Percentiles rank a stretch among this genome's conserved stretches.
Evolutionary conservation across 768 basidiomycete genomes (phyloP).

Genomic region (Suillus bovinus): DNA sequence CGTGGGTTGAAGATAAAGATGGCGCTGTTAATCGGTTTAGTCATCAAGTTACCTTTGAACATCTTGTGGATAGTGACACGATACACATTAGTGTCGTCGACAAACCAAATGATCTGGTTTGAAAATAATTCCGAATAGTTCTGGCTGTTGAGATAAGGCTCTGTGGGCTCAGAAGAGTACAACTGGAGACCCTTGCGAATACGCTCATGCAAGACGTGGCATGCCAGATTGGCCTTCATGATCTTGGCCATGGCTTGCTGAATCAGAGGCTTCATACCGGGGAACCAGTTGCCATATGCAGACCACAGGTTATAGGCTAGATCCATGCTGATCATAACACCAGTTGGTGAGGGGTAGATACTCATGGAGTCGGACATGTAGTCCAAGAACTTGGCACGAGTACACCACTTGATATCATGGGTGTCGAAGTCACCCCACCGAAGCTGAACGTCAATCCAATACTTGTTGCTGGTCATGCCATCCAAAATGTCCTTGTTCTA

Average conservation of each 20-base stretch:
- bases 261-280: slow-evolving; percentile 95
- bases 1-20: slow-evolving; percentile 99
- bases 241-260: slow-evolving; percentile 99
- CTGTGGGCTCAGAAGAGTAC: slow-evolving; percentile 99
- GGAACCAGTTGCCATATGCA: slow-evolving; percentile 99
- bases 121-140: slow-evolving; percentile 96
- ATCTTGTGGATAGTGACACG: slow-evolving; percentile 99
- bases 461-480: slow-evolving; percentile 97
- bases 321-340: slow-evolving; percentile 99
- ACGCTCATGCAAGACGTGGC: slow-evolving; percentile 96
- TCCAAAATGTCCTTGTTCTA: slow-evolving; percentile 93
- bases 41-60: slow-evolving; percentile 99
- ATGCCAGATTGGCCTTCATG: slow-evolving; percentile 99
- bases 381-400: slow-evolving; percentile 99
- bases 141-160: slow-evolving; percentile 98
- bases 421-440: slow-evolving; percentile 99
- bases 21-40: slow-evolving; percentile 97
- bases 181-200: slow-evolving; percentile 98
- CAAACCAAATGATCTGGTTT: slow-evolving; percentile 99
- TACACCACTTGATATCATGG: slow-evolving; percentile 98
- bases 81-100: slow-evolving; percentile 99
- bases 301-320: slow-evolving; percentile 98
- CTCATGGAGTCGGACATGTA: slow-evolving; percentile 98
- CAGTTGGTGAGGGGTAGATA: slow-evolving; percentile 98
- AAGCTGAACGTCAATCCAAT: slow-evolving; percentile 95